A percentile compares a stretch with the other conserved stretches of the same genome.
Conservation (phyloP, 331 rosid species). For the Quercus lobata region DNA sequence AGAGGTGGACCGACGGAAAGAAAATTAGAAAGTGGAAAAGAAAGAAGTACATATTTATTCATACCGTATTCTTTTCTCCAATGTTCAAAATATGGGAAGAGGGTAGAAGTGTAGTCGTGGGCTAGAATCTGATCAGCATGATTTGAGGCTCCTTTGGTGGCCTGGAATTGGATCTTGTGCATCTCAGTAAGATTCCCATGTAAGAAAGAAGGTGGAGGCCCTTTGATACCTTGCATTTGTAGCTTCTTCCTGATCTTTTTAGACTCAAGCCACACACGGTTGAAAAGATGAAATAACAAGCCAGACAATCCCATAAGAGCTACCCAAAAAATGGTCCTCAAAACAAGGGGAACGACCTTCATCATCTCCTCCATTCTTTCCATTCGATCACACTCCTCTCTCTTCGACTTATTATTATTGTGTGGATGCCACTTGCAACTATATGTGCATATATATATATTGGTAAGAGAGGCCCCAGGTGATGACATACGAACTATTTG, state of each 20-base stretch:
- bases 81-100: constrained; percentile 84
- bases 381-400: background rate
- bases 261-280: constrained; percentile 39
- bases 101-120: constrained; percentile 69
- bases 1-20: background rate
- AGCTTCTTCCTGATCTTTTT: constrained; percentile 58
- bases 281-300: constrained; percentile 38
- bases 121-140: constrained; percentile 42
- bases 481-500: too few species aligned
- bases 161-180: constrained; percentile 61
- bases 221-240: constrained; percentile 63
- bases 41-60: background rate
- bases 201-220: constrained; percentile 73
- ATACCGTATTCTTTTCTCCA: constrained; percentile 90
- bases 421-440: background rate
- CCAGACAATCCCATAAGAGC: constrained; percentile 33
- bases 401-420: background rate
- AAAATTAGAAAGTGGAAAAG: background rate
- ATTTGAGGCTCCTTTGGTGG: constrained; percentile 13
- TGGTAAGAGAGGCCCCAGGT: too few species aligned
- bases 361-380: constrained; percentile 18
- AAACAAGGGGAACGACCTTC: constrained; percentile 17
- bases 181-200: constrained; percentile 79
- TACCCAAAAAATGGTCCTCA: constrained; percentile 34
- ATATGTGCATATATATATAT: background rate